Percentiles rank a stretch among this genome's conserved stretches.
These are phyloP conservation scores for Nannizziopsis barbatae DNA, from an alignment of 2,329 filamentous ascomycete species.

Conservation along the genomic window DNA sequence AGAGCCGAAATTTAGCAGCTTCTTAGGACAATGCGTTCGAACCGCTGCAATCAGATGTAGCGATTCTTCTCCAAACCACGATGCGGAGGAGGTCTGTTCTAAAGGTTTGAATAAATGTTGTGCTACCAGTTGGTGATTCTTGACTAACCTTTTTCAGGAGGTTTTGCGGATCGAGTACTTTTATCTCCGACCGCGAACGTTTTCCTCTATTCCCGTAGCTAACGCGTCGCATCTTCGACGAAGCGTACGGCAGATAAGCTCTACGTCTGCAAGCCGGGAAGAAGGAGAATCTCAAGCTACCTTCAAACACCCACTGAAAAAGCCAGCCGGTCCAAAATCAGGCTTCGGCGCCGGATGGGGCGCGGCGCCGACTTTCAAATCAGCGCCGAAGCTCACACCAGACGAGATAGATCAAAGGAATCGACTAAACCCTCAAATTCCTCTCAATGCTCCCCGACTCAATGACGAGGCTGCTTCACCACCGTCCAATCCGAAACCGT, in stretches of 20 bases:
- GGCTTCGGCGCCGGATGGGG: slow-evolving; percentile 6
- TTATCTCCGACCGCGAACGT: no score
- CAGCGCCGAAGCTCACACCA: slow-evolving; percentile 8
- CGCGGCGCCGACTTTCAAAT: slow-evolving; percentile 8
- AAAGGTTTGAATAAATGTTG: slow-evolving; percentile 9
- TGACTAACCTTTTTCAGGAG: not conserved
- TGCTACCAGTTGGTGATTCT: not conserved
- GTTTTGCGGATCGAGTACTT: not conserved
- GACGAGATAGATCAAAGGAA: slow-evolving; percentile 17
- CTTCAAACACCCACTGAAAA: not conserved
- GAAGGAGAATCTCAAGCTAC: no score
- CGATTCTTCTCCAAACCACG: not conserved
- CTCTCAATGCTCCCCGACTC: not conserved
- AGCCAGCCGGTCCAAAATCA: not conserved
- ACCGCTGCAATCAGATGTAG: slow-evolving; percentile 5
- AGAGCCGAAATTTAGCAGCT: not conserved
- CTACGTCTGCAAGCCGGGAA: no score
- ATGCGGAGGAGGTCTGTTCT: slow-evolving; percentile 13
- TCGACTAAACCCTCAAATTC: not conserved
- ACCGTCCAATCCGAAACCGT: not conserved
- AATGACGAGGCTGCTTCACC: not conserved
- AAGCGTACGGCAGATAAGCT: no score
- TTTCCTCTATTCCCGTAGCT: no score
- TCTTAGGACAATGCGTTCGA: not conserved
- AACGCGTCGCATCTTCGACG: no score